Percentiles rank a stretch among this genome's conserved stretches.
Conservation (phyloP, 164 flowering plant genomes). For the Magnolia officinalis region DNA sequence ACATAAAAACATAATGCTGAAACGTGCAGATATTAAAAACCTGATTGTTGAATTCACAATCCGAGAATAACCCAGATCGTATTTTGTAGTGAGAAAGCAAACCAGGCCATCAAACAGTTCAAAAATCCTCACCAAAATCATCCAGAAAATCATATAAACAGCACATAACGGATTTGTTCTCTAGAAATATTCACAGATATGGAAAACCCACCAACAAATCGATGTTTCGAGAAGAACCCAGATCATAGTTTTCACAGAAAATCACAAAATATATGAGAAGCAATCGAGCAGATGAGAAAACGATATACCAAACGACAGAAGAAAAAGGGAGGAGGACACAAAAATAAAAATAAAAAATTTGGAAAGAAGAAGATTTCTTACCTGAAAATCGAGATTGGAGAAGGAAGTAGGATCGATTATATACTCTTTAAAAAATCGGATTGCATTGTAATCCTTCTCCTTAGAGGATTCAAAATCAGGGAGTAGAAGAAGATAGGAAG, state of each 20-base stretch:
- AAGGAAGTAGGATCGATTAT: neutral
- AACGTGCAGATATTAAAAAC: neutral
- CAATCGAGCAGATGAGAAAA: constrained; percentile 2
- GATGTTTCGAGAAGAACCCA: constrained; percentile 7
- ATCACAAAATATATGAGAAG: neutral
- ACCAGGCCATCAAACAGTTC: neutral
- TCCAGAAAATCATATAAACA: neutral
- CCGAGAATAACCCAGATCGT: neutral
- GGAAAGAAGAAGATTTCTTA: neutral
- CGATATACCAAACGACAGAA: neutral
- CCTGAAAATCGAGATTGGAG: neutral
- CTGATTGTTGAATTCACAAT: neutral
- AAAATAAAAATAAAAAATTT: neutral
- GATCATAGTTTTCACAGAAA: neutral
- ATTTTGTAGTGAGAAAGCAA: neutral
- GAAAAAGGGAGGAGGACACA: neutral
- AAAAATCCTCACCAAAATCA: neutral
- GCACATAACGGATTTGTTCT: neutral
- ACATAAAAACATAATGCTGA: too few relatives aligned
- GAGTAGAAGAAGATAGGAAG: neutral
- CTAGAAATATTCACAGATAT: neutral
- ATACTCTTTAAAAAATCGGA: neutral
- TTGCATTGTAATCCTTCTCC: neutral
- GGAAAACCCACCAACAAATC: constrained; percentile 9
- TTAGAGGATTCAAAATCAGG: neutral